phyloP scores from a whole-genome alignment of 345 rosid genomes.

The Reutealis trisperma region DNA sequence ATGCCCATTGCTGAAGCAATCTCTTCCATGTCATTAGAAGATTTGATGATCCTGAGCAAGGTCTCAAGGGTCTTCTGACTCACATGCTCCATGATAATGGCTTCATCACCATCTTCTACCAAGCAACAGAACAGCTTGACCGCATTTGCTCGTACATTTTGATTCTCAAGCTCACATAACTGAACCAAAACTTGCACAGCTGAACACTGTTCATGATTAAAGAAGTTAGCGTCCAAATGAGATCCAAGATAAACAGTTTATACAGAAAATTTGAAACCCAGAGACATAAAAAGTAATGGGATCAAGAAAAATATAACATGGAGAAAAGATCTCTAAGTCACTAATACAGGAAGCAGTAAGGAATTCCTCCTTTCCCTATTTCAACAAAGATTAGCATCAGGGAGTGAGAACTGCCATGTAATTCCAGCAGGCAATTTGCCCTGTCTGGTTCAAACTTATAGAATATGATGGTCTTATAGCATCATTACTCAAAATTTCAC shows the following conservation, averaged over 20 bases:
- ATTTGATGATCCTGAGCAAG: conserved; percentile 46
- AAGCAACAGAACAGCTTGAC: conserved; percentile 60
- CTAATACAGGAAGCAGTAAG: neutral
- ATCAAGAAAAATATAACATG: neutral
- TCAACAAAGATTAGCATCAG: conserved; percentile 9
- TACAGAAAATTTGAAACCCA: neutral
- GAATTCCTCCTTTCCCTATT: conserved; percentile 1
- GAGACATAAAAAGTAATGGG: neutral
- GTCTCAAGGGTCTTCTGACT: conserved; percentile 42
- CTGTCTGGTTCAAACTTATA: neutral
- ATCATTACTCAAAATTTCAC: neutral
- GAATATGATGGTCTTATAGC: neutral
- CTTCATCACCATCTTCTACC: conserved; percentile 51
- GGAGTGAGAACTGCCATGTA: neutral
- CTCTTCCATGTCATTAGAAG: conserved; percentile 48
- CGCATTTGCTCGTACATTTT: conserved; percentile 54
- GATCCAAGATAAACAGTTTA: conserved; percentile 9
- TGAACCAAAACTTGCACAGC: conserved; percentile 56
- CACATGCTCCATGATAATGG: conserved; percentile 50
- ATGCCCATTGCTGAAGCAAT: conserved; percentile 54
- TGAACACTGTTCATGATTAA: conserved; percentile 43
- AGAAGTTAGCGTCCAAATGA: conserved; percentile 19
- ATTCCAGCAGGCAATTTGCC: neutral
- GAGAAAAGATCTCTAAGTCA: neutral
- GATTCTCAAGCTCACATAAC: conserved; percentile 44